phyloP scores from a whole-genome alignment of 805 yeast species.

The Candida ponderosae region DNA sequence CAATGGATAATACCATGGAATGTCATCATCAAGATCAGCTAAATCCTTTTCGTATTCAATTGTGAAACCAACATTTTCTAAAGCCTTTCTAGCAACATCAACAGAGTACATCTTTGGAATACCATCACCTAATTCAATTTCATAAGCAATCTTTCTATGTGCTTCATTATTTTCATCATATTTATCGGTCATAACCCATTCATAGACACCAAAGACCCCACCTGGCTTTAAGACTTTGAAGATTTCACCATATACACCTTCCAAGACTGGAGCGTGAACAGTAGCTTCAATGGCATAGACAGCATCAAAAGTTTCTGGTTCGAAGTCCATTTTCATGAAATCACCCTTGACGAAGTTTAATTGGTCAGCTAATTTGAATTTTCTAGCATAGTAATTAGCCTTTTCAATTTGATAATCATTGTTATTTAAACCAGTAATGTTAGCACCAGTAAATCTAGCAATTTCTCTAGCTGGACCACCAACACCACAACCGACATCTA shows the following conservation, averaged over 20 bases:
- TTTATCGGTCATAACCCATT: constrained; percentile 97
- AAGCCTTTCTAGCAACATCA: constrained; percentile 82
- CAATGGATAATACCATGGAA: constrained; percentile 98
- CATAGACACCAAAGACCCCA: constrained; percentile 95
- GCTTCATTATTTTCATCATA: constrained; percentile 82
- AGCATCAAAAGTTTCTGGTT: constrained; percentile 84
- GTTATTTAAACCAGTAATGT: constrained; percentile 87
- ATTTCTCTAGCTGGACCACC: constrained; percentile 99
- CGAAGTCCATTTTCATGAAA: constrained; percentile 98
- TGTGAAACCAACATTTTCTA: constrained; percentile 81
- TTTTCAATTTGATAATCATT: constrained; percentile 95
- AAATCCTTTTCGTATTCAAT: constrained; percentile 69
- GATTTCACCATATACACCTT: constrained; percentile 92
- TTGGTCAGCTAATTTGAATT: constrained; percentile 58
- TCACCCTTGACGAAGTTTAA: constrained; percentile 91
- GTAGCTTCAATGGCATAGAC: constrained; percentile 99
- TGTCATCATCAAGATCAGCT: constrained; percentile 71
- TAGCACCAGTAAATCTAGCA: constrained; percentile 80
- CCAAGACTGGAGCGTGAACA: constrained; percentile 93
- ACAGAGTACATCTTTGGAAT: constrained; percentile 92
- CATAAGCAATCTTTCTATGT: constrained; percentile 93
- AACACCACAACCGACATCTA: constrained; percentile 98
- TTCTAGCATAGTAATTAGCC: constrained; percentile 74
- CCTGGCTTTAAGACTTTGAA: constrained; percentile 96
- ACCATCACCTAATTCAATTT: constrained; percentile 98